Evolutionary conservation across 1,139 yeast genomes (phyloP).

Genomic region (Hansenula sp.): DNA sequence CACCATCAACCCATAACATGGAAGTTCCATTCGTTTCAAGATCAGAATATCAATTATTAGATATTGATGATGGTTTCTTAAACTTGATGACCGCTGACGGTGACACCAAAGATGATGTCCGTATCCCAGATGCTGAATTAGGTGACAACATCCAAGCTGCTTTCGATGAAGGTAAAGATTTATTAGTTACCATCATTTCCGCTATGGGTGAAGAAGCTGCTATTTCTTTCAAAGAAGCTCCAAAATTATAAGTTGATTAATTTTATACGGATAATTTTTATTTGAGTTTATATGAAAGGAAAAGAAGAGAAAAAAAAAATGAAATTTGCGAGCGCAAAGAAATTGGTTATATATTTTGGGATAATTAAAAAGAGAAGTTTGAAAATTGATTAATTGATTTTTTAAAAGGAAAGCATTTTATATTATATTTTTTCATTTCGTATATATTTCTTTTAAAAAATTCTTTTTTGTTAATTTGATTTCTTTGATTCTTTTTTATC

Average conservation of each 20-base stretch:
- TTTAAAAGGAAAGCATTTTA: neutral
- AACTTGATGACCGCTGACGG: constrained; percentile 96
- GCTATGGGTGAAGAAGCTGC: constrained; percentile 99
- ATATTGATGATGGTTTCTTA: constrained; percentile 97
- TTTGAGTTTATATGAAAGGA: neutral
- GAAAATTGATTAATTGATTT: too few relatives aligned
- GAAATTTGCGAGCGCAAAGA: too few relatives aligned
- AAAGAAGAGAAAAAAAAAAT: neutral
- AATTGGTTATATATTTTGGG: too few relatives aligned
- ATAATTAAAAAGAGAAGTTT: too few relatives aligned
- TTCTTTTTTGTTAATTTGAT: too few relatives aligned
- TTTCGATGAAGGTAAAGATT: constrained; percentile 97
- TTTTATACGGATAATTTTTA: neutral
- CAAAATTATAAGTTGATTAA: constrained; percentile 41
- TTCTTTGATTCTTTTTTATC: too few relatives aligned
- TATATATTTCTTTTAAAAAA: neutral
- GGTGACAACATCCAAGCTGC: constrained; percentile 90
- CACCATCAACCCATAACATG: constrained; percentile 99
- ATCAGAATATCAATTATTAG: constrained; percentile 94
- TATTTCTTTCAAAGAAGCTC: constrained; percentile 96
- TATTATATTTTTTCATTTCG: neutral
- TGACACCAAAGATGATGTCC: constrained; percentile 98
- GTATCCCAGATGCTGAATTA: constrained; percentile 95
- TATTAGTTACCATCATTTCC: constrained; percentile 90
- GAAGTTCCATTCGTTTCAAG: constrained; percentile 98